Conservation (phyloP, 768 basidiomycete species). For the Xerocomellus chrysenteron region DNA sequence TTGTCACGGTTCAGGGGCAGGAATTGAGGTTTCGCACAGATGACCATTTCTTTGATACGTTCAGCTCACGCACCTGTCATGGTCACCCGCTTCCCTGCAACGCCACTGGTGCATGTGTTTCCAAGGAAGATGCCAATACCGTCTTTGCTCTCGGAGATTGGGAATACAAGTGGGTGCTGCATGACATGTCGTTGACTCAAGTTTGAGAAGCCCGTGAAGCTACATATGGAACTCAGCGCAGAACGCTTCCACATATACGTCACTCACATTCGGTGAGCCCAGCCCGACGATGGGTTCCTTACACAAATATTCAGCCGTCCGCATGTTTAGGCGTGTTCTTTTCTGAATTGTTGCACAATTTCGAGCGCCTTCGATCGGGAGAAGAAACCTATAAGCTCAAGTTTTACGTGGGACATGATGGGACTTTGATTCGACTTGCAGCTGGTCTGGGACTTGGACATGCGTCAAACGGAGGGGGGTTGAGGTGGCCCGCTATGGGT, state of each 20-base stretch:
- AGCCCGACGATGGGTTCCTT: not conserved
- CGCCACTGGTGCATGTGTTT: slow-evolving; percentile 39
- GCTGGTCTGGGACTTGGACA: slow-evolving; percentile 41
- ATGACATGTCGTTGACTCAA: not conserved
- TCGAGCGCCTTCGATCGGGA: slow-evolving; percentile 34
- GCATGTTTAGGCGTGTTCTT: slow-evolving; percentile 42
- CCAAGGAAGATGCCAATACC: slow-evolving; percentile 44
- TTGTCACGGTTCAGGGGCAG: not conserved
- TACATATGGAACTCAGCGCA: slow-evolving; percentile 51
- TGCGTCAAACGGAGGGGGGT: slow-evolving; percentile 16
- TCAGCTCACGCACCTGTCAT: slow-evolving; percentile 47
- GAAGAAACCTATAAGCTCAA: slow-evolving; percentile 36
- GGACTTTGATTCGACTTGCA: slow-evolving; percentile 43
- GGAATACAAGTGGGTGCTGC: slow-evolving; percentile 49
- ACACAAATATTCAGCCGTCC: not conserved
- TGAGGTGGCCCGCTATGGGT: slow-evolving; percentile 50
- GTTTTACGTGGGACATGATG: slow-evolving; percentile 50
- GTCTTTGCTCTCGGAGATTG: slow-evolving; percentile 59
- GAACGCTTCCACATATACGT: slow-evolving; percentile 42
- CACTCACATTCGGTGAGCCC: slow-evolving; percentile 43
- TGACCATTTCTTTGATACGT: slow-evolving; percentile 53
- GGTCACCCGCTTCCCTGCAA: slow-evolving; percentile 44
- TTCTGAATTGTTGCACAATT: slow-evolving; percentile 42
- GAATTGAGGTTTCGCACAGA: slow-evolving; percentile 6
- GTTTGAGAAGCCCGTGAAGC: slow-evolving; percentile 23